These are phyloP conservation scores for Leccinum laetum DNA, from an alignment of 1,284 basidiomycete species.

Conservation along the genomic window DNA sequence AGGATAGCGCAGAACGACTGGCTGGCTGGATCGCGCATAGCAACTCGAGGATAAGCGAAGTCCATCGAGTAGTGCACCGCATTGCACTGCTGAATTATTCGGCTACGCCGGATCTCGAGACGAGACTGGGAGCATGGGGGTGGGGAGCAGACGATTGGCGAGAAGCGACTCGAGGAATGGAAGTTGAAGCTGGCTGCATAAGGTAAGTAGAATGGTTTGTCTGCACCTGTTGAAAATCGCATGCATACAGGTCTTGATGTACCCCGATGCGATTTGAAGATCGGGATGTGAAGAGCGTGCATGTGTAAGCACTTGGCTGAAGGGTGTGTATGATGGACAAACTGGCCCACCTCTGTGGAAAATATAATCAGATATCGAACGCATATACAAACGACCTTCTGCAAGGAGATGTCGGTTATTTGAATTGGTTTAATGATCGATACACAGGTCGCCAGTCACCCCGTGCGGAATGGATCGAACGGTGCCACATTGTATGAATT, in stretches of 20 bases:
- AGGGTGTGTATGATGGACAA: neutral
- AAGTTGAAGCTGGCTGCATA: constrained; percentile 1
- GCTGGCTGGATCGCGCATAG: neutral
- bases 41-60: neutral
- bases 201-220: neutral
- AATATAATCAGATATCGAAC: neutral
- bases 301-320: neutral
- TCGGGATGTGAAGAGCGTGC: neutral
- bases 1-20: neutral
- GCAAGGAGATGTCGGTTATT: neutral
- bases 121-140: neutral
- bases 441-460: neutral
- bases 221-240: neutral
- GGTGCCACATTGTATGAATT: neutral
- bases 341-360: neutral
- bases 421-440: neutral
- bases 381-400: neutral
- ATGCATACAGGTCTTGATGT: neutral
- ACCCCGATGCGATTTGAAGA: neutral
- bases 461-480: neutral
- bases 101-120: neutral
- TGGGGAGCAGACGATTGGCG: neutral
- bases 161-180: constrained; percentile 7
- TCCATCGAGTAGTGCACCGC: neutral
- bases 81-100: neutral